These are phyloP conservation scores for Microdochium trichocladiopsis DNA, from an alignment of 2,329 filamentous ascomycete genomes.

Conservation along the genomic window DNA sequence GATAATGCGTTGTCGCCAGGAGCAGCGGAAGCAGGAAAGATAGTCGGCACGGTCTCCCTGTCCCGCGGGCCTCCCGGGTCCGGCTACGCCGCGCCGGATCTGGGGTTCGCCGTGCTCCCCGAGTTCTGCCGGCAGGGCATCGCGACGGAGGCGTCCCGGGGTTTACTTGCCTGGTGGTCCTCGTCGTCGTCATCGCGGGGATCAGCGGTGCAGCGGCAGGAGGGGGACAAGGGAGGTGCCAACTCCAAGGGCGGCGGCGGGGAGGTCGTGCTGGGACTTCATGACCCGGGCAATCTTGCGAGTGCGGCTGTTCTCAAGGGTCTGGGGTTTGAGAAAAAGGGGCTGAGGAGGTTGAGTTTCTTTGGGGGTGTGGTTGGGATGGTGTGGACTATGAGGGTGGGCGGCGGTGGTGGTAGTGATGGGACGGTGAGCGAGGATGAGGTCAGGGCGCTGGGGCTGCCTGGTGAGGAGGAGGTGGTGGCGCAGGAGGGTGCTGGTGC, in stretches of 20 bases:
- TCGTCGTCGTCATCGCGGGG: too few relatives aligned
- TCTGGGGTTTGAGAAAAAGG: conserved; percentile 7
- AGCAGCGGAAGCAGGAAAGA: conserved; percentile 10
- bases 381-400: conserved; percentile 4
- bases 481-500: background rate
- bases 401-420: background rate
- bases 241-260: too few relatives aligned
- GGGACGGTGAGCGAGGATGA: background rate
- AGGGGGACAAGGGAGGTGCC: too few relatives aligned
- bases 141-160: conserved; percentile 7
- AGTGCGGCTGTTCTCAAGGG: conserved; percentile 6
- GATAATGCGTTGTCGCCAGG: too few relatives aligned
- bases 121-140: conserved; percentile 85
- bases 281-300: conserved; percentile 4
- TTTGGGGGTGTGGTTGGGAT: conserved; percentile 5
- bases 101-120: conserved; percentile 95
- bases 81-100: conserved; percentile 64
- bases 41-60: conserved; percentile 15
- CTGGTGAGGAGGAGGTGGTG: background rate
- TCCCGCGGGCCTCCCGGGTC: conserved; percentile 8
- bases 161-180: conserved; percentile 5
- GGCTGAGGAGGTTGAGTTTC: conserved; percentile 3
- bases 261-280: conserved; percentile 6
- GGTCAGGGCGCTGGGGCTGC: background rate
- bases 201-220: background rate